These are phyloP conservation scores for Candida maltosa DNA, from an alignment of 805 yeast species.

Conservation along the genomic window DNA sequence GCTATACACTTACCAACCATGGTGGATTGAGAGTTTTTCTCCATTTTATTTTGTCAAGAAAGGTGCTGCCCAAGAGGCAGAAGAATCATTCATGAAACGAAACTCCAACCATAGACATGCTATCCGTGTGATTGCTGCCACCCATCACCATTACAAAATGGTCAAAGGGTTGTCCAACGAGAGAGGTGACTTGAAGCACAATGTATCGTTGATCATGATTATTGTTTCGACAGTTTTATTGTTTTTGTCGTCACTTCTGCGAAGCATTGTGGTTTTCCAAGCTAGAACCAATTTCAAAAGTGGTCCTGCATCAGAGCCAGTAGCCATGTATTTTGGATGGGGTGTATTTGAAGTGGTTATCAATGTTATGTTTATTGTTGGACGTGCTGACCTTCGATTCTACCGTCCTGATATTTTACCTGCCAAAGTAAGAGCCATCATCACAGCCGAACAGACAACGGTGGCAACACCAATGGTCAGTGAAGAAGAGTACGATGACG, in stretches of 20 bases:
- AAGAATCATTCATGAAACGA: slow-evolving; percentile 42
- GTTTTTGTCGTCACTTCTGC: slow-evolving; percentile 48
- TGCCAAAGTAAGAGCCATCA: slow-evolving; percentile 33
- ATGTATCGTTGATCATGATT: slow-evolving; percentile 48
- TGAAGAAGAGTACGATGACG: slow-evolving; percentile 6
- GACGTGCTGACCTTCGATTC: slow-evolving; percentile 73
- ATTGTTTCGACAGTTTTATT: slow-evolving; percentile 47
- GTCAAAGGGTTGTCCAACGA: slow-evolving; percentile 39
- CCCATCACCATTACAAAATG: slow-evolving; percentile 36
- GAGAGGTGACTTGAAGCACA: slow-evolving; percentile 48
- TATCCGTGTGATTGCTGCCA: slow-evolving; percentile 60
- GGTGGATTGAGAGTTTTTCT: slow-evolving; percentile 70
- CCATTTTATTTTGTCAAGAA: slow-evolving; percentile 59
- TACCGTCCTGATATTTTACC: slow-evolving; percentile 71
- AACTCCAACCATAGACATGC: slow-evolving; percentile 51
- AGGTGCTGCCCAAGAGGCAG: slow-evolving; percentile 49
- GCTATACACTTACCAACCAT: slow-evolving; percentile 65
- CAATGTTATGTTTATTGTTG: slow-evolving; percentile 53
- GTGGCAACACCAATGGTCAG: slow-evolving; percentile 4
- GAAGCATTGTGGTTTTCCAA: slow-evolving; percentile 31
- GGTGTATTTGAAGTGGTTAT: slow-evolving; percentile 64
- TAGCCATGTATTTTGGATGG: slow-evolving; percentile 65
- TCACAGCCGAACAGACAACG: slow-evolving; percentile 39
- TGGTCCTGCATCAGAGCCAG: slow-evolving; percentile 37
- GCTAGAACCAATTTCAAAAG: slow-evolving; percentile 12